A percentile compares a stretch with the other conserved stretches of the same genome.
These are phyloP conservation scores for Tolypocladium capitatum DNA, from an alignment of 2,329 filamentous ascomycete species.

Conservation along the genomic window DNA sequence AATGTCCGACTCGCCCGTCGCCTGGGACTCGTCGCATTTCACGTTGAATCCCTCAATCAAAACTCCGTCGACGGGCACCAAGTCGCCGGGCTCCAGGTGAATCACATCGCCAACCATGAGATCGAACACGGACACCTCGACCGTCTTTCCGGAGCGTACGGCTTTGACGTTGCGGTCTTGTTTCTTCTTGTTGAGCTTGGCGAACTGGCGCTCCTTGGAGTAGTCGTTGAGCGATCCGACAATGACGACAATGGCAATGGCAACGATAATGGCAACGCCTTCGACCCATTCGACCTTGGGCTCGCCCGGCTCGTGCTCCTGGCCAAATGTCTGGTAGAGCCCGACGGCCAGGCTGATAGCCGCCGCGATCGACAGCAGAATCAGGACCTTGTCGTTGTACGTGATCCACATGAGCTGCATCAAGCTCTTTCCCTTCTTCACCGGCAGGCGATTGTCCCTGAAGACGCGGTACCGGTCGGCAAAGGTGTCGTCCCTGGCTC, in stretches of 20 bases:
- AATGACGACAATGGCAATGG: conserved; percentile 62
- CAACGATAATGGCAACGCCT: conserved; percentile 70
- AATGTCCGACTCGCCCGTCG: conserved; percentile 67
- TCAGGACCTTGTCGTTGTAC: conserved; percentile 71
- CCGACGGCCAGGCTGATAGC: conserved; percentile 61
- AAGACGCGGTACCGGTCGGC: conserved; percentile 57
- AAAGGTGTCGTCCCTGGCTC: conserved; percentile 25
- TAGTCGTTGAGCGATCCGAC: conserved; percentile 70
- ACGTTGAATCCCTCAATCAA: conserved; percentile 61
- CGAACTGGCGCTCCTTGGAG: conserved; percentile 70
- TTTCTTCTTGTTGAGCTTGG: conserved; percentile 67
- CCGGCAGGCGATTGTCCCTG: conserved; percentile 58
- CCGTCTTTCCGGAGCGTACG: conserved; percentile 55
- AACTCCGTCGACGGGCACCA: conserved; percentile 61
- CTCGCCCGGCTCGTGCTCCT: conserved; percentile 33
- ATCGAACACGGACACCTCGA: conserved; percentile 57
- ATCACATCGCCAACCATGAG: conserved; percentile 58
- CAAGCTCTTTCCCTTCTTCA: conserved; percentile 61
- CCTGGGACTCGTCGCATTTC: conserved; percentile 66
- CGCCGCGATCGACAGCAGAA: conserved; percentile 57
- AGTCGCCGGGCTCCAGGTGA: conserved; percentile 60
- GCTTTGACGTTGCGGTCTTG: conserved; percentile 62
- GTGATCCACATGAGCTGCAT: conserved; percentile 69
- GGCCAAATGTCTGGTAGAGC: conserved; percentile 61
- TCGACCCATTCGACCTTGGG: conserved; percentile 65